Conservation (phyloP, 202 grass and related monocot genomes). For the Digitaria exilis region DNA sequence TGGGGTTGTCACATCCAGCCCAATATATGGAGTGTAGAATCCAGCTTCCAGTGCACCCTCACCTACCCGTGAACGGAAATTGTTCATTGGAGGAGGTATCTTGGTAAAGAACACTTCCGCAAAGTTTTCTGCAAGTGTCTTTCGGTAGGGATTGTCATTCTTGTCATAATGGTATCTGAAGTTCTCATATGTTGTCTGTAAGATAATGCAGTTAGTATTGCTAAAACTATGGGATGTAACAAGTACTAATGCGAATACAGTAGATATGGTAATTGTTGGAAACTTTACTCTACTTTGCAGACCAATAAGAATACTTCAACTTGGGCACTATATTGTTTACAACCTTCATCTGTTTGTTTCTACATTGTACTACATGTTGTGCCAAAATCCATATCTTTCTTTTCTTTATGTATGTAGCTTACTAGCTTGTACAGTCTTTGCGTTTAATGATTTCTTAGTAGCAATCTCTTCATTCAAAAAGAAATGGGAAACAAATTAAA, state of each 20-base stretch:
- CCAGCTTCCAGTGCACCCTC: slow-evolving; percentile 51
- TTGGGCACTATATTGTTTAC: not conserved
- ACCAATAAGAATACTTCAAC: not conserved
- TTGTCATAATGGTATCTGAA: slow-evolving; percentile 70
- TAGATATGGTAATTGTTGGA: not conserved
- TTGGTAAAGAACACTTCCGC: slow-evolving; percentile 58
- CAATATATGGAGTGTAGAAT: slow-evolving; percentile 54
- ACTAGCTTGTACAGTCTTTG: not conserved
- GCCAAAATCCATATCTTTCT: not conserved
- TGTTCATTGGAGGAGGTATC: slow-evolving; percentile 56
- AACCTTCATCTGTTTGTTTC: not conserved
- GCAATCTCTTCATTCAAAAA: not conserved
- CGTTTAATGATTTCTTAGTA: not conserved
- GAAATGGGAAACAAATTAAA: not conserved
- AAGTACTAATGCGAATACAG: not conserved
- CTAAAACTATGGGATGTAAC: not conserved
- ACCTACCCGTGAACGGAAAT: slow-evolving; percentile 56
- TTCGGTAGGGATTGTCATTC: slow-evolving; percentile 67
- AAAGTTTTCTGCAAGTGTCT: slow-evolving; percentile 54
- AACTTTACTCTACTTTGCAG: not conserved
- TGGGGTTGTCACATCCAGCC: slow-evolving; percentile 27
- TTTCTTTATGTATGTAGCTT: not conserved
- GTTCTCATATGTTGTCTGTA: slow-evolving; percentile 74
- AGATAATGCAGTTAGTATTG: not conserved
- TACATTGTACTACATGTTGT: not conserved